These are phyloP conservation scores for Akanthomyces muscarius DNA, from an alignment of 2,329 filamentous ascomycete genomes.

Conservation along the genomic window DNA sequence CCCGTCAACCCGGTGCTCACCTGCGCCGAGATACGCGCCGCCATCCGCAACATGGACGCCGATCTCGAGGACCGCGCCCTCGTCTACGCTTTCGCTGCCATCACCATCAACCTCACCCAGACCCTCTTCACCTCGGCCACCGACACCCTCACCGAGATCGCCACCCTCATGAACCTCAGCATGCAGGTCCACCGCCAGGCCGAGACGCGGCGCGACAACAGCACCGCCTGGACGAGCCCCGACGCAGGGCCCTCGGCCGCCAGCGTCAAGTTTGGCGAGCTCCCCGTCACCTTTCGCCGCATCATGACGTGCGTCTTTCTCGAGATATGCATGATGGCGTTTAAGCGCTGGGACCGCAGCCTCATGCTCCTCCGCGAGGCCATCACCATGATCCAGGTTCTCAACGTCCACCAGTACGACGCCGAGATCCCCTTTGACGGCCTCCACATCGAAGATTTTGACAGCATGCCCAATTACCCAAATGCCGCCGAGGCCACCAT, in stretches of 20 bases:
- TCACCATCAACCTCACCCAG: conserved; percentile 35
- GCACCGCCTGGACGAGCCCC: conserved; percentile 6
- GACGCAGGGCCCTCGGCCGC: conserved; percentile 23
- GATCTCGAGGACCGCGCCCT: conserved; percentile 33
- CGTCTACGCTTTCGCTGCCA: conserved; percentile 33
- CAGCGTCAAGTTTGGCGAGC: conserved; percentile 35
- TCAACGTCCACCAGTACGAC: conserved; percentile 40
- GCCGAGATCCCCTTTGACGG: not conserved
- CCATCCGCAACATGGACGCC: conserved; percentile 32
- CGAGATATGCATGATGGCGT: conserved; percentile 48
- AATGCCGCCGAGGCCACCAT: not conserved
- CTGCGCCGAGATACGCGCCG: conserved; percentile 27
- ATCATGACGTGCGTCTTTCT: conserved; percentile 51
- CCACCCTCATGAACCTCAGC: conserved; percentile 17
- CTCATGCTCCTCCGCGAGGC: conserved; percentile 49
- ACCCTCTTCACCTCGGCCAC: conserved; percentile 28
- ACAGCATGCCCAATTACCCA: not conserved
- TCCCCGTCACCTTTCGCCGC: conserved; percentile 39
- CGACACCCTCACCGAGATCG: conserved; percentile 30
- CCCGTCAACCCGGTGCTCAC: conserved; percentile 35
- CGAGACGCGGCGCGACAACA: conserved; percentile 27
- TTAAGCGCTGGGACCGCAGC: conserved; percentile 44
- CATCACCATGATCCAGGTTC: conserved; percentile 41
- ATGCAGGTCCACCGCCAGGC: conserved; percentile 26
- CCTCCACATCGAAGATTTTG: not conserved